phyloP scores from a whole-genome alignment of 2,329 filamentous ascomycete species.

The Trichoderma hamatum region DNA sequence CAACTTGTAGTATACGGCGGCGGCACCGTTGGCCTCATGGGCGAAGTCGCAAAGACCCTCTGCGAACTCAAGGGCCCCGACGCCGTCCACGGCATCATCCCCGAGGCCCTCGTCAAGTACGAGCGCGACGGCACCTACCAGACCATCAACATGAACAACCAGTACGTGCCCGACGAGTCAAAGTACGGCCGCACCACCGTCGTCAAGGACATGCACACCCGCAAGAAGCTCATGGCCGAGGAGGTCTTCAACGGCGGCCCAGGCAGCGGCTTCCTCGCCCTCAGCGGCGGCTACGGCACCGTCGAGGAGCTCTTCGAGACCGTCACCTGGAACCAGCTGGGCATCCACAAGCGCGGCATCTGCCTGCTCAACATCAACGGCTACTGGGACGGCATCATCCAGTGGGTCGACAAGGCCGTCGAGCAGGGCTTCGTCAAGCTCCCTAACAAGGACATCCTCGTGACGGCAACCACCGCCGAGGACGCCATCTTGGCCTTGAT shows the following conservation, averaged over 20 bases:
- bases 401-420: slow-evolving; percentile 79
- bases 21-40: slow-evolving; percentile 94
- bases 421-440: slow-evolving; percentile 74
- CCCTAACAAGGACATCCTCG: slow-evolving; percentile 74
- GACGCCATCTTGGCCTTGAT: slow-evolving; percentile 71
- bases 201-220: slow-evolving; percentile 93
- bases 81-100: slow-evolving; percentile 91
- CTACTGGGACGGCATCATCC: slow-evolving; percentile 86
- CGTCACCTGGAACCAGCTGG: slow-evolving; percentile 93
- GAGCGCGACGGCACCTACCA: slow-evolving; percentile 68
- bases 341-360: slow-evolving; percentile 81
- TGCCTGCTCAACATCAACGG: slow-evolving; percentile 85
- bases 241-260: slow-evolving; percentile 81
- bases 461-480: slow-evolving; percentile 71
- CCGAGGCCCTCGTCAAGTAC: slow-evolving; percentile 76
- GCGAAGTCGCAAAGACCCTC: slow-evolving; percentile 84
- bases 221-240: slow-evolving; percentile 90
- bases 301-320: slow-evolving; percentile 94
- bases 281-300: slow-evolving; percentile 90
- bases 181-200: slow-evolving; percentile 84
- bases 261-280: slow-evolving; percentile 85
- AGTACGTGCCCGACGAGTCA: slow-evolving; percentile 63
- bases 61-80: slow-evolving; percentile 79
- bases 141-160: slow-evolving; percentile 49
- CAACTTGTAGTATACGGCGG: slow-evolving; percentile 79